phyloP scores from a whole-genome alignment of 345 rosid species.

The Cardiospermum halicacabum region DNA sequence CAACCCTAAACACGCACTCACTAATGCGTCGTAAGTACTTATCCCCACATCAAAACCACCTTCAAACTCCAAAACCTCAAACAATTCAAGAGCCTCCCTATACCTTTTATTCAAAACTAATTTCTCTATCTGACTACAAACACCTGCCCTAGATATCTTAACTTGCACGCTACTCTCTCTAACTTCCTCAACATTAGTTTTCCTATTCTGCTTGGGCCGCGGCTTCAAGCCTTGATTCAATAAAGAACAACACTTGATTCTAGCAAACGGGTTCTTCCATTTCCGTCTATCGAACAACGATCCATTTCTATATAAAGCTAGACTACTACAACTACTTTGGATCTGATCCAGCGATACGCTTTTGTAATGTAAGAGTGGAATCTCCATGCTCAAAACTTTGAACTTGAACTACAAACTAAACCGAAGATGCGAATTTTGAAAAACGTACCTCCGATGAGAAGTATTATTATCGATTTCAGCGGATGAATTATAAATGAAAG shows the following conservation, averaged over 20 bases:
- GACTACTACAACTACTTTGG: slow-evolving; percentile 23
- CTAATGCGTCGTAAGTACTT: slow-evolving; percentile 68
- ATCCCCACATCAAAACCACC: slow-evolving; percentile 42
- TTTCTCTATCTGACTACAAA: slow-evolving; percentile 82
- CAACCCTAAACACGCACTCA: slow-evolving; percentile 71
- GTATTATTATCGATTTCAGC: not conserved
- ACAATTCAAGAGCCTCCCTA: slow-evolving; percentile 77
- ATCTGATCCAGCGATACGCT: slow-evolving; percentile 37
- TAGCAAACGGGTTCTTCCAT: slow-evolving; percentile 37
- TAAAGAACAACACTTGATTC: slow-evolving; percentile 45
- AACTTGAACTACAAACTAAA: slow-evolving; percentile 6
- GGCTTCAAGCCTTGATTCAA: slow-evolving; percentile 49
- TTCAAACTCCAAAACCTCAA: slow-evolving; percentile 61
- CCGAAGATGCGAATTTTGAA: not conserved
- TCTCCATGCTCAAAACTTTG: slow-evolving; percentile 38
- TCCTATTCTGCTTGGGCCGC: slow-evolving; percentile 45
- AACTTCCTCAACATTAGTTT: slow-evolving; percentile 17
- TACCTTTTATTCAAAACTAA: slow-evolving; percentile 46
- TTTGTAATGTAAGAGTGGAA: slow-evolving; percentile 43
- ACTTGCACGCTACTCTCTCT: slow-evolving; percentile 22
- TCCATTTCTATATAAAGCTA: slow-evolving; percentile 19
- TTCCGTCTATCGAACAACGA: slow-evolving; percentile 29
- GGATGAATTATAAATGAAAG: too few species aligned
- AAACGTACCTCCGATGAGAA: slow-evolving; percentile 12
- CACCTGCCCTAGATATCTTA: slow-evolving; percentile 33